Base-by-base conservation (phyloP, 108 stramenopile species). In the Cyclotella atomus region DNA sequence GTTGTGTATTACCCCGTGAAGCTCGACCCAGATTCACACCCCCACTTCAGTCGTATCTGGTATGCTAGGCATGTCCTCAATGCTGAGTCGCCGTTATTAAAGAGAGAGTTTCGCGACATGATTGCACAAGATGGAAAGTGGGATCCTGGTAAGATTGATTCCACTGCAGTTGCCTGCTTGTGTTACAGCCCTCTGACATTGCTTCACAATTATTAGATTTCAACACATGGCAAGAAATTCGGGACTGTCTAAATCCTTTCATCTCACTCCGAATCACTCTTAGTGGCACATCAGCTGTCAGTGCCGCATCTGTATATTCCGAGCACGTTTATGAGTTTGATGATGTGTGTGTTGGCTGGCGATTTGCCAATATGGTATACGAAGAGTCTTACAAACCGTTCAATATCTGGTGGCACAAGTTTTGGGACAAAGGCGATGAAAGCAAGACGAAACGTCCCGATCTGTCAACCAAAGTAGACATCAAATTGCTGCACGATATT, bases 341-440 rank as follows among this genome's bases (percentile, higher is more conserved):
- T 55, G 73, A 74, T 57, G 65, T 74, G 1, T 65, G 24, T 43
- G 73, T 74, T 20, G 73, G 73, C 14, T 74, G 64, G 65, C 64
- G 65, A 38, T 74, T 74, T 43, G 73, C 73, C 24, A 74, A 74
- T 27, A 74, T 74, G 64, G 64, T 57, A 14, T 74, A 66, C 20
- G 55, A 67, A 53, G 65, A 74, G n/a, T 20, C 28, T 6, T 28
- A 3, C 2, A 50, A 21, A 64, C 6, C 17, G 2, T 59, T 16
- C 1, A 43, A 34, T 28, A 38, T 20, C 9, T 61, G 47, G 71
- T 62, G 28, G 69, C 25, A 27, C 21, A 5, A 12, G 29, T 28
- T 70, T 69, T 24, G 24, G 0, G 25, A 41, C 23, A 23, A 50
- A 32, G 69, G 44, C 2, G 56, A 56, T 27, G 34, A 60, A 14